Percentiles rank a stretch among this genome's conserved stretches.
Evolutionary conservation across 192 early-diverging fungal genomes (phyloP).

Genomic region (Chytriomyces hyalinus): DNA sequence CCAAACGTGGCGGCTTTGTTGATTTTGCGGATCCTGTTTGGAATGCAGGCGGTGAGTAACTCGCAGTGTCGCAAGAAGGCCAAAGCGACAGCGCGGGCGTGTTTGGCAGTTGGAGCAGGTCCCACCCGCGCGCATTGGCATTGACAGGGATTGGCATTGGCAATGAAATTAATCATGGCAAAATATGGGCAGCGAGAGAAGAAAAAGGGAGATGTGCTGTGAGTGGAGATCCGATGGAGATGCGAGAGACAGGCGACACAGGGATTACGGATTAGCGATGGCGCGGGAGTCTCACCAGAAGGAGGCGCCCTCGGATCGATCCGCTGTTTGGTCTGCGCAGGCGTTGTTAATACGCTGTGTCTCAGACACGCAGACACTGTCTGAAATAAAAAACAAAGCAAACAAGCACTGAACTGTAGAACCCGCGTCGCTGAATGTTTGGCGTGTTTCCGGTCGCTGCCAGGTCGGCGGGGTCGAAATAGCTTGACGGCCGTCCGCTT

Average conservation of each 20-base stretch:
- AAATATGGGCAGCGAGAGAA: background rate
- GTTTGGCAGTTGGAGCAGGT: no score
- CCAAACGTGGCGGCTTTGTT: constrained; percentile 10
- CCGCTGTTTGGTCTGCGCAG: constrained; percentile 21
- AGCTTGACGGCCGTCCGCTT: background rate
- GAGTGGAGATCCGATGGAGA: background rate
- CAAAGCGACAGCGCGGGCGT: no score
- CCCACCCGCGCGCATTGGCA: no score
- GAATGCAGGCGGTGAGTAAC: background rate
- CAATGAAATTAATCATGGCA: background rate
- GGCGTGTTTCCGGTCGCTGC: background rate
- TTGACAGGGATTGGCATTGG: no score
- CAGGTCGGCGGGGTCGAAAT: constrained; percentile 24
- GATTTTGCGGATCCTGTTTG: constrained; percentile 27
- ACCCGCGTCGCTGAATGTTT: constrained; percentile 5
- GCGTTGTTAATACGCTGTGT: background rate
- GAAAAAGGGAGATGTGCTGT: background rate
- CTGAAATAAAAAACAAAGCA: background rate
- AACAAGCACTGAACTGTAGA: constrained; percentile 13
- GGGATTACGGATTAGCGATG: no score
- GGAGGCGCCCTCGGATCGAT: constrained; percentile 21
- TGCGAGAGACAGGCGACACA: background rate
- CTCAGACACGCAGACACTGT: background rate
- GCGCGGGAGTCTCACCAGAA: constrained; percentile 14
- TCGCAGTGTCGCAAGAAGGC: background rate